A percentile compares a stretch with the other conserved stretches of the same genome.
These are phyloP conservation scores for Hansenula anomala DNA, from an alignment of 1,139 yeast genomes.

Conservation along the genomic window DNA sequence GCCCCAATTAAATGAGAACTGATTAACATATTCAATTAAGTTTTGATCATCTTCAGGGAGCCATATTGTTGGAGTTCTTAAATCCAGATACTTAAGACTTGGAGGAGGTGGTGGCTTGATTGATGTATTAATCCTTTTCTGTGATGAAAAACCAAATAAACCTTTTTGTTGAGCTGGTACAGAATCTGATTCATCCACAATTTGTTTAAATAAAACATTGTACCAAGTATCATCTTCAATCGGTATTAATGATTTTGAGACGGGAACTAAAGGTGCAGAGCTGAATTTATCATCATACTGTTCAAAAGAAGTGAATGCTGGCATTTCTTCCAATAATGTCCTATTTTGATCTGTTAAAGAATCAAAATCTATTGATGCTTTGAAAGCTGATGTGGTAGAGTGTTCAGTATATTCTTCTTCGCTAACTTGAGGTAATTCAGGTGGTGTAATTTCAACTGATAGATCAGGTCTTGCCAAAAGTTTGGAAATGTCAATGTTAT, in stretches of 20 bases:
- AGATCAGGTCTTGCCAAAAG: conserved; percentile 30
- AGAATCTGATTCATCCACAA: conserved; percentile 33
- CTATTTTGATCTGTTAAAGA: conserved; percentile 52
- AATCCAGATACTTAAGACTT: conserved; percentile 67
- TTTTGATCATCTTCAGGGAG: conserved; percentile 87
- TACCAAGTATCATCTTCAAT: conserved; percentile 61
- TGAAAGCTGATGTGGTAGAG: conserved; percentile 42
- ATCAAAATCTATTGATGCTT: conserved; percentile 45
- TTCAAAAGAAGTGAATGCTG: conserved; percentile 44
- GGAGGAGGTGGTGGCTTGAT: conserved; percentile 90
- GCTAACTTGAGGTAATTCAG: conserved; percentile 25
- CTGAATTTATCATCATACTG: conserved; percentile 21
- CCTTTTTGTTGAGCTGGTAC: conserved; percentile 45
- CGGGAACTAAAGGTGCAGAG: conserved; percentile 38
- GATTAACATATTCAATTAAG: conserved; percentile 76
- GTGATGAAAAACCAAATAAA: conserved; percentile 52
- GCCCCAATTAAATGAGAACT: conserved; percentile 91
- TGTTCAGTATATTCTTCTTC: conserved; percentile 22
- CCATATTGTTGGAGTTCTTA: conserved; percentile 92
- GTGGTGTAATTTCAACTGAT: conserved; percentile 25
- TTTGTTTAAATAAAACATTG: conserved; percentile 52
- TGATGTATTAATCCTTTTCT: conserved; percentile 50
- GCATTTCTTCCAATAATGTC: conserved; percentile 49
- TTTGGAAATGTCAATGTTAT: conserved; percentile 27
- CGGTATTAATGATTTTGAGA: conserved; percentile 61